These are phyloP conservation scores for Tricholomella constricta DNA, from an alignment of 768 basidiomycete species.

Conservation along the genomic window DNA sequence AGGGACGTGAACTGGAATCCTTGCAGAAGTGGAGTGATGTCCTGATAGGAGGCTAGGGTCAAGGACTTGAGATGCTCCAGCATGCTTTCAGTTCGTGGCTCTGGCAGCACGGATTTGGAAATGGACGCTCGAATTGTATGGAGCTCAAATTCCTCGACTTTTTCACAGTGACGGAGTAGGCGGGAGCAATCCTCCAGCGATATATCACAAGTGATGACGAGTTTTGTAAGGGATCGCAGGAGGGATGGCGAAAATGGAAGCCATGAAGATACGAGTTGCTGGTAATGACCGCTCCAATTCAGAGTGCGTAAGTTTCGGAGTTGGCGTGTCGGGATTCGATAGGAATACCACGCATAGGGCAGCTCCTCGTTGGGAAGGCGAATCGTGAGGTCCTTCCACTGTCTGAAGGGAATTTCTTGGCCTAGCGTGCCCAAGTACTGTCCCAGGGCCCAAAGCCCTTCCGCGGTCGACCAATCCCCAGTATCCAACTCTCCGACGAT, in stretches of 20 bases:
- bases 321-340: background rate
- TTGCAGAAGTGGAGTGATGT: background rate
- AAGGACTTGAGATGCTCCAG: background rate
- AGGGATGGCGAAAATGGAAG: constrained; percentile 8
- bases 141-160: background rate
- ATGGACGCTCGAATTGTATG: background rate
- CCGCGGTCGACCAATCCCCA: background rate
- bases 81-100: no score
- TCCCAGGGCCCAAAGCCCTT: background rate
- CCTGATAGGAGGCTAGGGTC: background rate
- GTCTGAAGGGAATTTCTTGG: background rate
- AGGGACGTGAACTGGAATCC: background rate
- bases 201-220: background rate
- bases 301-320: constrained; percentile 3
- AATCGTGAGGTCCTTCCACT: background rate
- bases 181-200: background rate
- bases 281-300: constrained; percentile 6
- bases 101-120: background rate
- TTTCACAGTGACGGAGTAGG: background rate
- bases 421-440: background rate
- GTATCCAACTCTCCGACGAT: background rate
- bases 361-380: background rate
- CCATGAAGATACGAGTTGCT: constrained; percentile 9
- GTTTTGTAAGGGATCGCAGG: constrained; percentile 3
- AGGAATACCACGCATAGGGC: background rate